Conservation (phyloP, 1,284 basidiomycete species). For the Trichosporon sp. region DNA sequence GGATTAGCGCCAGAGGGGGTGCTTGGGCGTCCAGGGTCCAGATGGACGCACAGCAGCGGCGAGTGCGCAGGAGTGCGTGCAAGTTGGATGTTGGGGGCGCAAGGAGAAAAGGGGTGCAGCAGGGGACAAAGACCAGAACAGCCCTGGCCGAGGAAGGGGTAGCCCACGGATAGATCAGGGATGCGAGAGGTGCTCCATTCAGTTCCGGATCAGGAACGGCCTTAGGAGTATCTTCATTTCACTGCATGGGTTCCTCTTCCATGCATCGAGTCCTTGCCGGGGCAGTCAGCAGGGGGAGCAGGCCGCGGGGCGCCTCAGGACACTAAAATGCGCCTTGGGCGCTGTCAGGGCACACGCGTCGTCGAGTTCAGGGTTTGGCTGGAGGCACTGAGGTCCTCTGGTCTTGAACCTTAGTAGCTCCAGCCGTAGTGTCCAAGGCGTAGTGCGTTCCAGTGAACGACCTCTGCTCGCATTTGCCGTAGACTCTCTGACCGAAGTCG, state of each 20-base stretch:
- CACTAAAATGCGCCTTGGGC: background rate
- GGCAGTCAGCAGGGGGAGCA: too few species aligned
- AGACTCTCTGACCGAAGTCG: too few species aligned
- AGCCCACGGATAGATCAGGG: background rate
- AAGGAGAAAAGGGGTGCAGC: background rate
- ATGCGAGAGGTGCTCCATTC: background rate
- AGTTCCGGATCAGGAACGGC: background rate
- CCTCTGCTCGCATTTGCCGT: too few species aligned
- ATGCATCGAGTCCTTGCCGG: background rate
- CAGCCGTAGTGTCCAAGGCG: too few species aligned
- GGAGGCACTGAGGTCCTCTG: background rate
- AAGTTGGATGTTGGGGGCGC: background rate
- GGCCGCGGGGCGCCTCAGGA: background rate
- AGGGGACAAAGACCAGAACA: background rate
- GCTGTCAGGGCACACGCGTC: background rate
- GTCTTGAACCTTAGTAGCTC: background rate
- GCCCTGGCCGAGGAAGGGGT: background rate
- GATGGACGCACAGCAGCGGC: background rate
- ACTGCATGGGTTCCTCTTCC: background rate
- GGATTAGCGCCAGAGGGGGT: background rate
- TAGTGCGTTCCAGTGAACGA: too few species aligned
- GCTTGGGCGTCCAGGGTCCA: background rate
- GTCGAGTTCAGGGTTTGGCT: background rate
- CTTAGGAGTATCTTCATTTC: background rate
- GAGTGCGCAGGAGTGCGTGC: background rate